phyloP scores from a whole-genome alignment of 306 rosid species.

The Cicer yamashitae region DNA sequence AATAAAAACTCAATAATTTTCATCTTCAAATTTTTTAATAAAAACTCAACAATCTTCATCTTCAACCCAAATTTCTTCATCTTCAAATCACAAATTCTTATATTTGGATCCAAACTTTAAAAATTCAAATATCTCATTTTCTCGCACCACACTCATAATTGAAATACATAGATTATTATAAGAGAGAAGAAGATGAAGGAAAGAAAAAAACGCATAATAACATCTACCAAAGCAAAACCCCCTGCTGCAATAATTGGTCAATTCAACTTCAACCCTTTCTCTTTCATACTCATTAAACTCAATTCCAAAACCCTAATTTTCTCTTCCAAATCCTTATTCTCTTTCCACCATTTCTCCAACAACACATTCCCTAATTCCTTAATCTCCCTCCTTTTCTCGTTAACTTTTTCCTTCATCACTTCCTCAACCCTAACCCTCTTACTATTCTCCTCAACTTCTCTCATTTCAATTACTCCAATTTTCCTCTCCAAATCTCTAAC shows the following conservation, averaged over 20 bases:
- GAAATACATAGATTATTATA: no score
- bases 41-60: no score
- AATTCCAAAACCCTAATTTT: conserved; percentile 53
- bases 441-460: conserved; percentile 71
- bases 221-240: conserved; percentile 50
- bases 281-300: conserved; percentile 36
- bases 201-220: conserved; percentile 43
- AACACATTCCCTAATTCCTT: conserved; percentile 50
- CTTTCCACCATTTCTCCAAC: conserved; percentile 41
- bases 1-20: no score
- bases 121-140: no score
- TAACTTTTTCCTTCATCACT: conserved; percentile 61
- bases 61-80: no score
- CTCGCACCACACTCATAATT: no score
- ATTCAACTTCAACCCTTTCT: conserved; percentile 37
- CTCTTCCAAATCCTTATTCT: conserved; percentile 54
- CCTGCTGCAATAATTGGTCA: conserved; percentile 64
- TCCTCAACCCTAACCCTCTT: conserved; percentile 70
- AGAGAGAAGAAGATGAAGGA: not conserved
- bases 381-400: conserved; percentile 62
- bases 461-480: conserved; percentile 59
- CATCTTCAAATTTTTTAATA: no score
- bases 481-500: conserved; percentile 77
- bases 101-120: no score
- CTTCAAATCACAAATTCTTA: no score